phyloP scores from a whole-genome alignment of 164 flowering plant species.

The Paratinospora sagittata region DNA sequence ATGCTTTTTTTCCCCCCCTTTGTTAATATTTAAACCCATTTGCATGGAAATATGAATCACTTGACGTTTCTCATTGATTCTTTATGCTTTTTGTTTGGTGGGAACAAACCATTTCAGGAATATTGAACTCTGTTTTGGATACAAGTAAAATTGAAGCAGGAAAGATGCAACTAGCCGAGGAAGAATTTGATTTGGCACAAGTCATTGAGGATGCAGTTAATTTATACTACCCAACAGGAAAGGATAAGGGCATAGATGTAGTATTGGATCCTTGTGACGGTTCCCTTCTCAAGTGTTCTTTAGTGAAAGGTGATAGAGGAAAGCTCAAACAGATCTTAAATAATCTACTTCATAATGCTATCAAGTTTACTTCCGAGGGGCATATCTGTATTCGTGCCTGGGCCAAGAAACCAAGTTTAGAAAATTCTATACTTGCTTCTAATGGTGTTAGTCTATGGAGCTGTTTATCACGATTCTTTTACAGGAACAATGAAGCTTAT shows the following conservation, averaged over 20 bases:
- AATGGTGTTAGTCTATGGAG: constrained; percentile 8
- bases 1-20: too few species aligned
- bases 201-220: constrained; percentile 72
- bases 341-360: constrained; percentile 82
- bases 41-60: too few species aligned
- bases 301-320: constrained; percentile 62
- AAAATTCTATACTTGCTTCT: constrained; percentile 23
- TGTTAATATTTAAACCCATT: too few species aligned
- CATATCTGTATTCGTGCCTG: constrained; percentile 56
- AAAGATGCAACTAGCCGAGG: constrained; percentile 67
- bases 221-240: constrained; percentile 44
- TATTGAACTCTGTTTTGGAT: constrained; percentile 79
- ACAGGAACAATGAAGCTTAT: constrained; percentile 11
- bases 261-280: constrained; percentile 65
- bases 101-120: constrained; percentile 31
- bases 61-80: too few species aligned
- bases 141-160: constrained; percentile 84
- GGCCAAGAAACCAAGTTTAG: constrained; percentile 43
- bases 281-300: constrained; percentile 33
- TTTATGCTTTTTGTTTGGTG: neutral
- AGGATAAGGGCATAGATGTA: constrained; percentile 70
- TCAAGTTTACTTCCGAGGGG: constrained; percentile 74
- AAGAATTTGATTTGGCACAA: constrained; percentile 51
- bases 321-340: constrained; percentile 59
- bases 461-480: constrained; percentile 9